These are phyloP conservation scores for Brassica juncea DNA, from an alignment of 345 rosid species.

Conservation along the genomic window DNA sequence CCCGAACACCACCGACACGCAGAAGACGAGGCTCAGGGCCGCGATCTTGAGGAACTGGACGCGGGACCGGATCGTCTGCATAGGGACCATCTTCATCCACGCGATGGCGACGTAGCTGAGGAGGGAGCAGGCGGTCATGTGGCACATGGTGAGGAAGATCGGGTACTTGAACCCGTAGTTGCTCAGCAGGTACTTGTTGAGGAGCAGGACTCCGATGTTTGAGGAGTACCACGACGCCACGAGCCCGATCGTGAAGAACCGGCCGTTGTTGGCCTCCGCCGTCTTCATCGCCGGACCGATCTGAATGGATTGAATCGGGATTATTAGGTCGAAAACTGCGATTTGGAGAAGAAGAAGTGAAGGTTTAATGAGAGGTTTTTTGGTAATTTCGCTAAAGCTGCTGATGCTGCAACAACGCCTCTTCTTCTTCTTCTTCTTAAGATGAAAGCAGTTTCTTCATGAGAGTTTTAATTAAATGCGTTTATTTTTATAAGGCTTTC, in stretches of 20 bases:
- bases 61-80: conserved; percentile 60
- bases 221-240: conserved; percentile 66
- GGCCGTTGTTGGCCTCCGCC: conserved; percentile 33
- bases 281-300: conserved; percentile 26
- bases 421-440: neutral
- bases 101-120: conserved; percentile 62
- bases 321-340: neutral
- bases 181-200: conserved; percentile 68
- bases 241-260: conserved; percentile 53
- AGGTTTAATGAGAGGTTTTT: conserved; percentile 9
- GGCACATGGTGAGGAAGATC: conserved; percentile 77
- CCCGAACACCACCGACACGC: conserved; percentile 69
- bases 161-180: conserved; percentile 77
- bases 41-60: conserved; percentile 63
- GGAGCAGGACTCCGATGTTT: conserved; percentile 63
- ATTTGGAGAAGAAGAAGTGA: conserved; percentile 3
- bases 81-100: conserved; percentile 66
- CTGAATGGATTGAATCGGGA: neutral
- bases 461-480: conserved; percentile 11
- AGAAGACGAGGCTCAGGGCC: conserved; percentile 55
- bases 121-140: conserved; percentile 72
- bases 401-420: neutral
- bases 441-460: neutral
- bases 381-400: neutral
- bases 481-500: conserved; percentile 1